Conservation (phyloP, 208 protist genomes). For the Acanthamoeba royreba region DNA sequence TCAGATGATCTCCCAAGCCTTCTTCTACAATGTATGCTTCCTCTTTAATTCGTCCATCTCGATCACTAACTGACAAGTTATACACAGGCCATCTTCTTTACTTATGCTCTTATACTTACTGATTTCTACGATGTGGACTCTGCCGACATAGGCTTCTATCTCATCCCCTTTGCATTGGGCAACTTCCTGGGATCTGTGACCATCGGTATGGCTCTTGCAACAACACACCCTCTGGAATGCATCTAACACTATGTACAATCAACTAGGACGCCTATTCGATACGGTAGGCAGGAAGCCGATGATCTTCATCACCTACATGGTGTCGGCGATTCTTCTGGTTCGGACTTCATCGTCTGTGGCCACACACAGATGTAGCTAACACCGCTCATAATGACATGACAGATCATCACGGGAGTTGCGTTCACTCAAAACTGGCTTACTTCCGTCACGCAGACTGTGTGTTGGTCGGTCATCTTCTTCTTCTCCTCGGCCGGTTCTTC, state of each 20-base stretch:
- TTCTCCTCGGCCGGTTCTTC: constrained; percentile 16
- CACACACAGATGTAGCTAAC: not conserved
- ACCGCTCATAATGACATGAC: not conserved
- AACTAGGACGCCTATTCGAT: constrained; percentile 27
- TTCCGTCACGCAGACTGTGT: constrained; percentile 11
- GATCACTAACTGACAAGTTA: not conserved
- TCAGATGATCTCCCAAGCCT: constrained; percentile 43
- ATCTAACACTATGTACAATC: not conserved
- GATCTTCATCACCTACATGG: constrained; percentile 48
- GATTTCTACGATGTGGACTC: constrained; percentile 21
- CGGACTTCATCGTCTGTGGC: not conserved
- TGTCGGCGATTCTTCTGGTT: constrained; percentile 34
- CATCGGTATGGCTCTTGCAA: not conserved
- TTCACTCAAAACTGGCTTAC: constrained; percentile 25
- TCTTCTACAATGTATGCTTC: constrained; percentile 32
- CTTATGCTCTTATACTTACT: constrained; percentile 1
- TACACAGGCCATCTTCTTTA: constrained; percentile 18
- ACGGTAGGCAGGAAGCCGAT: constrained; percentile 40
- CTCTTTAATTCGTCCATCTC: not conserved
- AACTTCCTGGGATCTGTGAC: constrained; percentile 18
- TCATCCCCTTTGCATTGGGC: constrained; percentile 27
- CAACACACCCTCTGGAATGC: not conserved
- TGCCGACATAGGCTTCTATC: constrained; percentile 1
- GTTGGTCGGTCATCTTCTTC: constrained; percentile 51
- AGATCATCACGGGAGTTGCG: constrained; percentile 18